Conservation (phyloP, 306 rosid genomes). For the Lathyrus tuberosus region DNA sequence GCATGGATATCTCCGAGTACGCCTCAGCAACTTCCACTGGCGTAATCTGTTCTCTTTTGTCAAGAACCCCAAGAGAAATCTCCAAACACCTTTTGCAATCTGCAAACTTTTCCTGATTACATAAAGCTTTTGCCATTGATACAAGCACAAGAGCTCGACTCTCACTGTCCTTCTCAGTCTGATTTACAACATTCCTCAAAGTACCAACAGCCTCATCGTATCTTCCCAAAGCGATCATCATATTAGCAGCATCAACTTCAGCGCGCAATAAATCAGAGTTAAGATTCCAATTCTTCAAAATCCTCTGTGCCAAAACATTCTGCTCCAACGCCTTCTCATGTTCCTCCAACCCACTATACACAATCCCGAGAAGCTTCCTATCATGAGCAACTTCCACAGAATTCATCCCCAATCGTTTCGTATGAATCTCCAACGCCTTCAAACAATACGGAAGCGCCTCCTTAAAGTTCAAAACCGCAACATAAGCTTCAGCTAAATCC, state of each 20-base stretch:
- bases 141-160: constrained; percentile 75
- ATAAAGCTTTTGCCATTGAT: constrained; percentile 86
- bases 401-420: constrained; percentile 62
- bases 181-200: constrained; percentile 65
- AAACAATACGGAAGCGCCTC: constrained; percentile 70
- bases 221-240: constrained; percentile 83
- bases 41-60: constrained; percentile 60
- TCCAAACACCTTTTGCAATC: constrained; percentile 78
- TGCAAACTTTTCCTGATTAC: constrained; percentile 67
- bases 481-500: constrained; percentile 81
- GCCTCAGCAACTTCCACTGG: constrained; percentile 87
- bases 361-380: constrained; percentile 80
- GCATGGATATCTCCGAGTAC: constrained; percentile 85
- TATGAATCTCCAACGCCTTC: constrained; percentile 86
- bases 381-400: constrained; percentile 87
- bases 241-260: constrained; percentile 86
- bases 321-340: constrained; percentile 91
- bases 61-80: constrained; percentile 79
- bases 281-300: constrained; percentile 87
- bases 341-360: constrained; percentile 83
- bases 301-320: constrained; percentile 69
- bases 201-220: constrained; percentile 77
- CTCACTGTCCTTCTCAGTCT: constrained; percentile 73
- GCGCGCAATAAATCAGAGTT: constrained; percentile 72
- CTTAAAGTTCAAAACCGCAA: constrained; percentile 73